phyloP scores from a whole-genome alignment of 768 basidiomycete genomes.

The Suillus cothurnatus region DNA sequence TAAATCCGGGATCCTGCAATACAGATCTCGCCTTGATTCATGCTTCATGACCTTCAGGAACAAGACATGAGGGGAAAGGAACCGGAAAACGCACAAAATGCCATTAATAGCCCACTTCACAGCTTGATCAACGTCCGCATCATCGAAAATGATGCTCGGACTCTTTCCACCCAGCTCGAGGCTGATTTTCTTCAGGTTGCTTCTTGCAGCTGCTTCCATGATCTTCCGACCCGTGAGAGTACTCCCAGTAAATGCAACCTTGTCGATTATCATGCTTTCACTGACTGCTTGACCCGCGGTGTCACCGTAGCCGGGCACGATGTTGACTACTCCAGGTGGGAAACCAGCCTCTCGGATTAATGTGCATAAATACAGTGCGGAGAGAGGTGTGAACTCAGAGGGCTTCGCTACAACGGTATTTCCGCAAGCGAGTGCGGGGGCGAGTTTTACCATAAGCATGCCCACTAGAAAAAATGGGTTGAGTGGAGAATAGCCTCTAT shows the following conservation, averaged over 20 bases:
- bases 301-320: slow-evolving; percentile 71
- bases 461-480: slow-evolving; percentile 33
- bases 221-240: slow-evolving; percentile 79
- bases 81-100: slow-evolving; percentile 58
- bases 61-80: background rate
- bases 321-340: slow-evolving; percentile 78
- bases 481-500: background rate
- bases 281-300: slow-evolving; percentile 74
- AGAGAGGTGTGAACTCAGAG: slow-evolving; percentile 76
- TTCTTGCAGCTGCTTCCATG: slow-evolving; percentile 76
- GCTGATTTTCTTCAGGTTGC: slow-evolving; percentile 78
- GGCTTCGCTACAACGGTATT: slow-evolving; percentile 82
- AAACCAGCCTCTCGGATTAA: slow-evolving; percentile 72
- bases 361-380: slow-evolving; percentile 52
- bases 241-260: slow-evolving; percentile 87
- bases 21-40: slow-evolving; percentile 78
- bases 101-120: slow-evolving; percentile 73
- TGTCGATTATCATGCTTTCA: slow-evolving; percentile 63
- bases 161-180: slow-evolving; percentile 60
- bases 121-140: slow-evolving; percentile 53
- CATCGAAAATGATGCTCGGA: slow-evolving; percentile 50
- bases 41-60: slow-evolving; percentile 39
- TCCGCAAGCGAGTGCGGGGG: slow-evolving; percentile 76
- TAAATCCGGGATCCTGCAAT: slow-evolving; percentile 82
- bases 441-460: slow-evolving; percentile 76